Evolutionary conservation across 169 alveolate species (phyloP).

Genomic region (Prorocentrum cordatum): DNA sequence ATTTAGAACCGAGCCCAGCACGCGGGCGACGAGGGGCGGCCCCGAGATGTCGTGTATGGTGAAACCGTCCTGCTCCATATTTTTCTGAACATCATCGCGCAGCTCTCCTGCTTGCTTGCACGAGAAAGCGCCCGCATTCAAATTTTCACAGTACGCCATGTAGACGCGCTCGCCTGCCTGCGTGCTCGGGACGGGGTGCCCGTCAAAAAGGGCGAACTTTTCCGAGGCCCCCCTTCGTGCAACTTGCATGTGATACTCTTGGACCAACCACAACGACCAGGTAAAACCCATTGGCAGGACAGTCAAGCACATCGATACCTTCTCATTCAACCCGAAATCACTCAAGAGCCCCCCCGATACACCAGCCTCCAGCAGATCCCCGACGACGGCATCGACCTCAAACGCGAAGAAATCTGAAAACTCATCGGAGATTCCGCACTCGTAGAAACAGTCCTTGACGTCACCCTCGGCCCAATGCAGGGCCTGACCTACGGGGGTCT

Average conservation of each 20-base stretch:
- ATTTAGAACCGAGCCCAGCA: neutral
- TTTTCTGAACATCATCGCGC: neutral
- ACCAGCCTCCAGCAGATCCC: neutral
- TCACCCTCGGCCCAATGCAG: neutral
- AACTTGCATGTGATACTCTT: neutral
- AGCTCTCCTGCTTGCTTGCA: neutral
- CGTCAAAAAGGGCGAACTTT: no score
- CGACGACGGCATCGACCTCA: neutral
- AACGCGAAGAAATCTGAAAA: neutral
- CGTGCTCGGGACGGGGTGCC: neutral
- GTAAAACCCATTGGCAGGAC: neutral
- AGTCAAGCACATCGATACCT: neutral
- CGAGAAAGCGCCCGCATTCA: neutral
- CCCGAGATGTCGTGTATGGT: neutral
- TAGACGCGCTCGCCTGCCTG: neutral
- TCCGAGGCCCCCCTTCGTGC: neutral
- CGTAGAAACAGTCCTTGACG: slow-evolving; percentile 11
- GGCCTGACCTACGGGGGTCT: neutral
- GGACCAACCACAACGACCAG: neutral
- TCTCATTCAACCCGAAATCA: no score
- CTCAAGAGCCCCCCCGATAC: neutral
- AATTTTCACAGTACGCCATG: neutral
- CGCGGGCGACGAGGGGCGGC: neutral
- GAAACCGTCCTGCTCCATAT: neutral
- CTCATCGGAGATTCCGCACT: neutral